Evolutionary conservation across 352 stramenopile species (phyloP).

Genomic region (Pythium myriotylum): DNA sequence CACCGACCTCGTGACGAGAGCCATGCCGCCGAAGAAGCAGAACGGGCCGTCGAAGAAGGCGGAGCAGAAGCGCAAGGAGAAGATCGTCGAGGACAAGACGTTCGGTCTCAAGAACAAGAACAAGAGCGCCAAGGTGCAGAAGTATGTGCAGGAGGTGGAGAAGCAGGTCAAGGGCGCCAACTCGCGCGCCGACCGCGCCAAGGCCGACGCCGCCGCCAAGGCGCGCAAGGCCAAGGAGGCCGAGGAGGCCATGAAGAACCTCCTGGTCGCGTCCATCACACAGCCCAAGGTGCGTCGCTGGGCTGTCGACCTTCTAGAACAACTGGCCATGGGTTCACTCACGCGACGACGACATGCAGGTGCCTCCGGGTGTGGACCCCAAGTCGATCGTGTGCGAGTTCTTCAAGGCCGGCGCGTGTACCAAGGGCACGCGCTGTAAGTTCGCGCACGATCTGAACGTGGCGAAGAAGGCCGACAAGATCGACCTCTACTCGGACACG

Average conservation of each 20-base stretch:
- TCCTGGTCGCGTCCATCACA: conserved; percentile 86
- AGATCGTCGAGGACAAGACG: conserved; percentile 98
- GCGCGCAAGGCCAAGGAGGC: conserved; percentile 88
- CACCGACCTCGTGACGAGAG: neutral
- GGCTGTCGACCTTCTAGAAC: conserved; percentile 11
- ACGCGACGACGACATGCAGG: conserved; percentile 32
- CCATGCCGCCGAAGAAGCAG: conserved; percentile 83
- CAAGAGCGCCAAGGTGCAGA: conserved; percentile 97
- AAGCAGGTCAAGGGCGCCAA: conserved; percentile 89
- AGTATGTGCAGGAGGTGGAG: conserved; percentile 90
- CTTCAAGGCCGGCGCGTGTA: conserved; percentile 87
- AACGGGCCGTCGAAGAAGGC: conserved; percentile 80
- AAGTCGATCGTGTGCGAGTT: conserved; percentile 90
- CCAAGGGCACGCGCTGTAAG: conserved; percentile 90
- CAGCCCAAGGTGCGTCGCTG: conserved; percentile 68
- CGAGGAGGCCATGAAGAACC: conserved; percentile 80
- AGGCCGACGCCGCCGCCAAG: conserved; percentile 69
- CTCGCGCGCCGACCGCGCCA: conserved; percentile 75
- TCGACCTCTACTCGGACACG: conserved; percentile 87
- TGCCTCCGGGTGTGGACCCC: conserved; percentile 84
- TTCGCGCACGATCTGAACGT: conserved; percentile 90
- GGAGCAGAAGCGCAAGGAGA: conserved; percentile 91
- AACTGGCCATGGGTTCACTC: neutral
- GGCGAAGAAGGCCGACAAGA: conserved; percentile 87
- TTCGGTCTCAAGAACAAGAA: conserved; percentile 99